A percentile compares a stretch with the other conserved stretches of the same genome.
Conservation (phyloP, 1,139 yeast genomes). For the Candida tetrigidarum region DNA sequence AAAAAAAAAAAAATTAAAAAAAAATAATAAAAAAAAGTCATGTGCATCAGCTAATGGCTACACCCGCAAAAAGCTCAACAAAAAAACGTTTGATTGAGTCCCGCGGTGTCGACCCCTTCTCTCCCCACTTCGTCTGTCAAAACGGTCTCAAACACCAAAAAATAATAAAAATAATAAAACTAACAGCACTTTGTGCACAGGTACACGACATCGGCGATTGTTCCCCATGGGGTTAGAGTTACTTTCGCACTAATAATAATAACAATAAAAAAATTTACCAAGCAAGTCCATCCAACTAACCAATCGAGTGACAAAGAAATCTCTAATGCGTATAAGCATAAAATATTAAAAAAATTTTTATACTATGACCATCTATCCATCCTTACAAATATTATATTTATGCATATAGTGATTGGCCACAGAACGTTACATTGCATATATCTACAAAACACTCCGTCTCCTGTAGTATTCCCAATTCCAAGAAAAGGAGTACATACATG, state of each 20-base stretch:
- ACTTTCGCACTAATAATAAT: neutral
- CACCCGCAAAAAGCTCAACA: neutral
- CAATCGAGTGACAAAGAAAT: too few relatives aligned
- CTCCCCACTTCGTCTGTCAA: neutral
- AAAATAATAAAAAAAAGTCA: neutral
- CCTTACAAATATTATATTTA: constrained; percentile 2
- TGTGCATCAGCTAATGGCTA: neutral
- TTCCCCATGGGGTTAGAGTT: constrained; percentile 6
- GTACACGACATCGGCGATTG: neutral
- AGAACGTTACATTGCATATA: neutral
- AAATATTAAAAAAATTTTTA: too few relatives aligned
- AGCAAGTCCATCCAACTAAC: neutral
- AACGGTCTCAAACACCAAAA: constrained; percentile 3
- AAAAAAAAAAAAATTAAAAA: neutral
- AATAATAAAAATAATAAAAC: neutral
- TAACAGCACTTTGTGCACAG: neutral
- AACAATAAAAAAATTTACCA: neutral
- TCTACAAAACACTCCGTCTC: neutral
- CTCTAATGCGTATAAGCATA: too few relatives aligned
- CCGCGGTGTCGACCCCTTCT: constrained; percentile 1
- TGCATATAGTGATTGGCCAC: neutral
- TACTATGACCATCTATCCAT: too few relatives aligned
- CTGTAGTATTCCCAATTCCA: too few relatives aligned
- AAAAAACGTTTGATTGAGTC: neutral
- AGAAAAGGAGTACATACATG: too few relatives aligned